These are phyloP conservation scores for Camellia lanceoleosa DNA, from an alignment of 148 eudicot genomes.

Conservation along the genomic window DNA sequence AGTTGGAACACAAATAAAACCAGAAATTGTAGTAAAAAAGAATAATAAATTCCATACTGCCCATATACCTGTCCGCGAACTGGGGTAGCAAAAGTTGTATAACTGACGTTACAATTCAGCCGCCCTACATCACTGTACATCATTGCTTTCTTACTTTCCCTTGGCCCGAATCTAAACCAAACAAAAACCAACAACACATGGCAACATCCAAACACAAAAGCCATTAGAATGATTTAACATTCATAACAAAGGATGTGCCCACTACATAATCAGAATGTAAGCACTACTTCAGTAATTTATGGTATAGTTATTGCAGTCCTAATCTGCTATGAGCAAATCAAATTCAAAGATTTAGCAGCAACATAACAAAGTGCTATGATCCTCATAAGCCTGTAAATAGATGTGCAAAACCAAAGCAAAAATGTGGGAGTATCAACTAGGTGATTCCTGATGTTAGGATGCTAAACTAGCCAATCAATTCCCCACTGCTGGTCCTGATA, in stretches of 20 bases:
- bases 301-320: not conserved
- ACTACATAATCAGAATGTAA: not conserved
- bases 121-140: conserved; percentile 82
- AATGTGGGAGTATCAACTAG: conserved; percentile 7
- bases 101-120: conserved; percentile 87
- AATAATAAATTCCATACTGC: not conserved
- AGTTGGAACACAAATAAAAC: not conserved
- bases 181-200: not conserved
- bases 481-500: not conserved
- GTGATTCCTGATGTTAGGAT: not conserved
- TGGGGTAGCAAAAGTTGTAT: conserved; percentile 78
- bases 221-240: not conserved
- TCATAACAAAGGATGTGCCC: not conserved
- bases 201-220: not conserved
- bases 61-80: conserved; percentile 65
- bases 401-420: not conserved
- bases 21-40: not conserved
- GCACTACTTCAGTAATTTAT: not conserved
- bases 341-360: not conserved
- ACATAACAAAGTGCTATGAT: not conserved
- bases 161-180: conserved; percentile 77
- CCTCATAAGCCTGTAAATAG: not conserved
- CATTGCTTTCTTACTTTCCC: conserved; percentile 99
- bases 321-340: not conserved
- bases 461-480: not conserved